Base-by-base conservation (phyloP, 108 stramenopile species). In the Epithemia pelagica region DNA sequence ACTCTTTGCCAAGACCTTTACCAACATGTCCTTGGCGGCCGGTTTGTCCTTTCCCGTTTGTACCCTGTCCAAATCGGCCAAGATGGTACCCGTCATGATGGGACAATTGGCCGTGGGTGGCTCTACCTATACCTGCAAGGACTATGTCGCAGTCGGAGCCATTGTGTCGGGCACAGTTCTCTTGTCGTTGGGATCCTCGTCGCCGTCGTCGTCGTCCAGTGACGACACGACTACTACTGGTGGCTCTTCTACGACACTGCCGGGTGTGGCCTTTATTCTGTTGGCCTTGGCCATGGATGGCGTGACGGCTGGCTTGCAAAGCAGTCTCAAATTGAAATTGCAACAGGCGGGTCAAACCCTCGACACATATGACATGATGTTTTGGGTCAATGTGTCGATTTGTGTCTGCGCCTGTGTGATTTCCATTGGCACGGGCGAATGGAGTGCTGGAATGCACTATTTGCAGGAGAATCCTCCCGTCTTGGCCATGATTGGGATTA, bases 61-160 rank as follows among this genome's bases (percentile, higher is more conserved):
- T n/a, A 89, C 91, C 5, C 76, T 96, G 31, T 92, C 90, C 23
- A 96, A 96, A 72, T 79, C 76, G 65, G 92, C 90, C 62, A 96
- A 96, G 71, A 94, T 95, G 82, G 92, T 93, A 7, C 96, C 94
- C 15, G 96, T 94, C 27, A 92, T 94, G 92, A 54, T 81, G 18
- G 87, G 87, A 0, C 74, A 76, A 31, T 62, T 81, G 51, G 26
- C 90, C 23, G 61, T 87, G 24, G 86, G 84, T 2, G 85, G 87
- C 62, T 77, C 85, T 27, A 61, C 32, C 7, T 88, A 89, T 66
- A 66, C 74, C 28, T 31, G 69, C 28, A 62, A 84, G 29, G 84
- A 90, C 30, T 87, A 85, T 61, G 24, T 78, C 10, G 79, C 81
- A 66, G 89, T 84, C 23, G 63, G 59, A 30, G 74, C 82, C 51